Evolutionary conservation across 2,329 filamentous ascomycete genomes (phyloP).

Genomic region (Cercospora citrullina): DNA sequence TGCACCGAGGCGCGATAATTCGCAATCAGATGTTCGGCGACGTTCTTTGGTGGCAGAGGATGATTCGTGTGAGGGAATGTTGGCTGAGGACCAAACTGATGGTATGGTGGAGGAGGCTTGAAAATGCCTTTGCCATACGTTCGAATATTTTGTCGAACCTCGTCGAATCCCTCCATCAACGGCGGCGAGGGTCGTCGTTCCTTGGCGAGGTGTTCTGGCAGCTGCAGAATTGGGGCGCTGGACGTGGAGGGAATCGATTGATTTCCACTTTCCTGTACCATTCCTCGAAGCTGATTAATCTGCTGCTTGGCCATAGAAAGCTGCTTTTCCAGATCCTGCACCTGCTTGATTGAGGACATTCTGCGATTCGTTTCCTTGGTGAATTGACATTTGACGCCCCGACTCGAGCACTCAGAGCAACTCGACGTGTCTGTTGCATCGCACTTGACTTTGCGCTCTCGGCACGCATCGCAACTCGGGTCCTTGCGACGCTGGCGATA

Average conservation of each 20-base stretch:
- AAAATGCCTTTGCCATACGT: conserved; percentile 76
- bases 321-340: conserved; percentile 94
- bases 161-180: conserved; percentile 66
- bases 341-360: conserved; percentile 99
- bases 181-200: conserved; percentile 63
- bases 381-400: conserved; percentile 96
- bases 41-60: conserved; percentile 65
- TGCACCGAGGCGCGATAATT: conserved; percentile 78
- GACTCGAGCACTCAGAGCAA: conserved; percentile 95
- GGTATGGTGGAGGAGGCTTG: conserved; percentile 71
- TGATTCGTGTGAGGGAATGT: conserved; percentile 47
- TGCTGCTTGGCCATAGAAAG: conserved; percentile 77
- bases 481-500: conserved; percentile 95
- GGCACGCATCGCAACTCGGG: conserved; percentile 94
- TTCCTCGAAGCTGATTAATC: conserved; percentile 70
- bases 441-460: conserved; percentile 80
- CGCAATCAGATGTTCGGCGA: conserved; percentile 70
- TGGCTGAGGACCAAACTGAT: conserved; percentile 53
- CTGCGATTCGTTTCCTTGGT: conserved; percentile 98
- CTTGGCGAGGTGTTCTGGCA: conserved; percentile 44
- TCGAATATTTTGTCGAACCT: conserved; percentile 70
- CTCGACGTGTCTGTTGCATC: conserved; percentile 95
- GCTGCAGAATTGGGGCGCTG: conserved; percentile 35
- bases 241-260: conserved; percentile 38
- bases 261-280: conserved; percentile 56